Base-by-base conservation (phyloP, 305 asterid genomes). In the Solanum hybrid region DNA sequence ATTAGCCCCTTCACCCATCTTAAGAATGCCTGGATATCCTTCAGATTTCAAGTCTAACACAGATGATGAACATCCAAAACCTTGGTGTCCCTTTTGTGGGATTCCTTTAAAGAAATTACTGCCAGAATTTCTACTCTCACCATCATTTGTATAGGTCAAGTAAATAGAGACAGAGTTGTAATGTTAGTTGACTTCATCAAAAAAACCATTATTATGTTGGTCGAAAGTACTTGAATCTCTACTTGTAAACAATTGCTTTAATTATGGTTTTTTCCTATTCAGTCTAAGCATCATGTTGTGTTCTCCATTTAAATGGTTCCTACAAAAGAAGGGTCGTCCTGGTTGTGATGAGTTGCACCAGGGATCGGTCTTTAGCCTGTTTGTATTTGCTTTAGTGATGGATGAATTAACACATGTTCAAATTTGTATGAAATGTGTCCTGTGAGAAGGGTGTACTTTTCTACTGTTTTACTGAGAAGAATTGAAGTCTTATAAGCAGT, bases 71-170 rank as follows among this genome's bases (percentile, higher is more conserved):
- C 89, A 91, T 76, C 75, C 90, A 36, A 90, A 92, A 89, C 98
- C 99, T 79, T 91, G 92, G 24, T 97, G 98, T 89, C 97, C 97
- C 88, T 94, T 95, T 80, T 97, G 99, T 88, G 99, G 99, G 88
- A 93, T 94, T 93, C 97, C 96, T 90, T 77, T 96, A 61, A 97
- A 94, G 91, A 93, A 97, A 93, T 92, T 88, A 89, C 98, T 93
- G 86, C 98, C 97, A 61, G 96, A 92, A 68, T 90, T 94, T 89
- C 91, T 94, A 77, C 96, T 97, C 79, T 95, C 97, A 7, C 95
- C 98, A 73, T 93, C 95, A 87, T 94, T 97, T 41, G 93, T 95
- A 27, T 95, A 92, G 91, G 81, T 61, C 5, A 5, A 85, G 88
- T 61, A 32, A 61, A 61, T 85, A 57, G 33, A 32, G 78, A 57